Conservation (phyloP, 2,329 filamentous ascomycete genomes). For the Paecilomyces dactylethromorphus region DNA sequence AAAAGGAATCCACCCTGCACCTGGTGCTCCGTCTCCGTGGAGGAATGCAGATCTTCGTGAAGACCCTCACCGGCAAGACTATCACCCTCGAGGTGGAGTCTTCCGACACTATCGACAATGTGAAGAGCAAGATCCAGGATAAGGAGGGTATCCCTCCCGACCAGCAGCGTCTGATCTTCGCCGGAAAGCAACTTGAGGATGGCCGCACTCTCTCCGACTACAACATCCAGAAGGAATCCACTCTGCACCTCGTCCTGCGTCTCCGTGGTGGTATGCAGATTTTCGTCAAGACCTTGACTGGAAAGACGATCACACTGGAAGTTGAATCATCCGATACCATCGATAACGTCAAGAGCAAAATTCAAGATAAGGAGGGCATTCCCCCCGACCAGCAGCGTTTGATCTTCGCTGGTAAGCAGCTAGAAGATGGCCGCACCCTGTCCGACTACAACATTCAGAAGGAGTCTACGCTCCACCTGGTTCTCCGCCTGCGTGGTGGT, state of each 20-base stretch:
- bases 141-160: slow-evolving; percentile 96
- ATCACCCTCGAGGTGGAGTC: slow-evolving; percentile 62
- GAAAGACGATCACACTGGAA: slow-evolving; percentile 91
- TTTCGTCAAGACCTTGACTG: slow-evolving; percentile 55
- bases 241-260: slow-evolving; percentile 77
- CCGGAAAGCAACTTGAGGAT: slow-evolving; percentile 93
- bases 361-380: slow-evolving; percentile 74
- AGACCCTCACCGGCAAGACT: slow-evolving; percentile 57
- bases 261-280: slow-evolving; percentile 72
- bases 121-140: slow-evolving; percentile 95
- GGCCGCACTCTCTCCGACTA: slow-evolving; percentile 86
- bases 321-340: slow-evolving; percentile 87
- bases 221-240: slow-evolving; percentile 93
- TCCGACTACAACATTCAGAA: slow-evolving; percentile 97
- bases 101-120: slow-evolving; percentile 89
- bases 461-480: slow-evolving; percentile 74
- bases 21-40: slow-evolving; percentile 67
- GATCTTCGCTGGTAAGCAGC: slow-evolving; percentile 89
- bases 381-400: slow-evolving; percentile 91
- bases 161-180: slow-evolving; percentile 93
- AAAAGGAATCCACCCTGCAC: slow-evolving; percentile 63
- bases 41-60: slow-evolving; percentile 59
- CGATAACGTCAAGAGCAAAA: slow-evolving; percentile 92
- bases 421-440: slow-evolving; percentile 85
- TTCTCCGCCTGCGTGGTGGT: slow-evolving; percentile 74